These are phyloP conservation scores for Gautieria morchelliformis DNA, from an alignment of 768 basidiomycete genomes.

Conservation along the genomic window DNA sequence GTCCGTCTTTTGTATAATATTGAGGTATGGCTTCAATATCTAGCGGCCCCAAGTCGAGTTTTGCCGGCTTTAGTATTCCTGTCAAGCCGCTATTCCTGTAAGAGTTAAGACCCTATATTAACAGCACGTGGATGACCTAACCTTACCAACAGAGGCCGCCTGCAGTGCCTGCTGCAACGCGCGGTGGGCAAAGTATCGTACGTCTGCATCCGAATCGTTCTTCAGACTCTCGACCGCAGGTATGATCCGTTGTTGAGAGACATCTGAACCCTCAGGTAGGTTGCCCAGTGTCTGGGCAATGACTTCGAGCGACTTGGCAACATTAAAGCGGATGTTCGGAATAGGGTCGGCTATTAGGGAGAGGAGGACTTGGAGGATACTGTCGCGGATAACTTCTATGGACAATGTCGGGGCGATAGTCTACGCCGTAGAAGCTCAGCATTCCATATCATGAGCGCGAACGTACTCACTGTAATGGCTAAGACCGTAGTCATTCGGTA, in stretches of 20 bases:
- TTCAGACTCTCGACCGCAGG: constrained; percentile 83
- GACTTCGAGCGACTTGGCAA: constrained; percentile 89
- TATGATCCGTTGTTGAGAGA: constrained; percentile 63
- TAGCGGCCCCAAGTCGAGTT: not conserved
- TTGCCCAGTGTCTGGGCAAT: constrained; percentile 63
- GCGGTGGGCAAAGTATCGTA: constrained; percentile 84
- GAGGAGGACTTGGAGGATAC: constrained; percentile 77
- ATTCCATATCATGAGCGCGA: not conserved
- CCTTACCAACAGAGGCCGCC: constrained; percentile 17
- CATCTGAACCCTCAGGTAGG: constrained; percentile 59
- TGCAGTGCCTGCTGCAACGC: constrained; percentile 54
- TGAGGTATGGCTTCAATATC: not conserved
- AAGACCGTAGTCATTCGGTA: constrained; percentile 99
- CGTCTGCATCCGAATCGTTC: constrained; percentile 89
- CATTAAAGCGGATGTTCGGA: constrained; percentile 99
- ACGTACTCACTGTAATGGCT: constrained; percentile 76
- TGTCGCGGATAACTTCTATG: constrained; percentile 71
- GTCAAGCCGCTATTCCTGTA: not conserved
- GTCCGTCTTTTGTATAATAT: not conserved
- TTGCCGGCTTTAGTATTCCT: not conserved
- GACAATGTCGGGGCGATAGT: constrained; percentile 91
- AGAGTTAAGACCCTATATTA: not conserved
- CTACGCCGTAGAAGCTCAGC: constrained; percentile 30
- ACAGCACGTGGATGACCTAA: not conserved
- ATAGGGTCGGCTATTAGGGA: constrained; percentile 83